Evolutionary conservation across 306 rosid genomes (phyloP).

Genomic region (Hippophae tibetana): DNA sequence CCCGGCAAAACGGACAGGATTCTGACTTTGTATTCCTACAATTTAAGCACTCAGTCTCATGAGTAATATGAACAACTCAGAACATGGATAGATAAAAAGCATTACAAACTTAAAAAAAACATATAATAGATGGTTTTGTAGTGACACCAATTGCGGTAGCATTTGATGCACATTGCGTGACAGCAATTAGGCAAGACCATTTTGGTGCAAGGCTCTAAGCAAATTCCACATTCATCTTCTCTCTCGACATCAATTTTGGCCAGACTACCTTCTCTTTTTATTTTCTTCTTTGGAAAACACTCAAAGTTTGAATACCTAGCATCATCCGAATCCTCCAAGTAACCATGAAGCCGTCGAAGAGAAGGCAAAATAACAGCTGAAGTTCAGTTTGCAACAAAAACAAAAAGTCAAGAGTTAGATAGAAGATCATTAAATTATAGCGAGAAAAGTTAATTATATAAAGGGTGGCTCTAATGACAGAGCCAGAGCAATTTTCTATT

Average conservation of each 20-base stretch:
- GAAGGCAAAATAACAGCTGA: slow-evolving; percentile 74
- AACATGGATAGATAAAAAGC: background rate
- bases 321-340: slow-evolving; percentile 28
- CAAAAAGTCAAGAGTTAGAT: background rate
- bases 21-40: slow-evolving; percentile 60
- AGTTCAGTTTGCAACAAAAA: slow-evolving; percentile 12
- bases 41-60: background rate
- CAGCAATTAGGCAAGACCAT: slow-evolving; percentile 71
- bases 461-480: no score
- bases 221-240: slow-evolving; percentile 79
- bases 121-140: background rate
- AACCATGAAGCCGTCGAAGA: slow-evolving; percentile 45
- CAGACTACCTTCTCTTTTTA: slow-evolving; percentile 24
- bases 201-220: slow-evolving; percentile 65
- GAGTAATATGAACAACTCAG: slow-evolving; percentile 8
- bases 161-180: slow-evolving; percentile 75
- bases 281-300: slow-evolving; percentile 20
- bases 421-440: background rate
- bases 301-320: slow-evolving; percentile 25
- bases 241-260: slow-evolving; percentile 40
- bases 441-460: no score
- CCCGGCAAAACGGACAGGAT: slow-evolving; percentile 84
- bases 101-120: background rate
- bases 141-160: slow-evolving; percentile 59
- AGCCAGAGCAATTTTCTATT: no score